Base-by-base conservation (phyloP, 2,329 filamentous ascomycete genomes). In the Falciphora oryzae region DNA sequence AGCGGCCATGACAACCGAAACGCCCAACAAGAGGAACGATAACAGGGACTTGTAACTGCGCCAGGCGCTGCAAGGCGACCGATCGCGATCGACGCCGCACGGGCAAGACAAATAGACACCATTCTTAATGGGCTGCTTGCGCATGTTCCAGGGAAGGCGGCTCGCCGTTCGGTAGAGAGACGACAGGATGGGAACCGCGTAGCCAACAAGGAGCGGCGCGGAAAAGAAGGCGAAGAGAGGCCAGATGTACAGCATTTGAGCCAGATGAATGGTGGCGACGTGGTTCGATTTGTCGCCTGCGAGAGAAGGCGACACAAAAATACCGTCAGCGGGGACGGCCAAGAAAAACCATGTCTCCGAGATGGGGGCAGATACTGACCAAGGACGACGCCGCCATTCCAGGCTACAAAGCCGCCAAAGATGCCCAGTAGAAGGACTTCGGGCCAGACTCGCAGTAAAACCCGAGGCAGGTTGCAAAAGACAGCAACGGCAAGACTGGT, bases 181-280 rank as follows among this genome's bases (percentile, higher is more conserved):
- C 28, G 27, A 28, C 28, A 73, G 65, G 35, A 77, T 71, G 22
- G 83, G 71, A 6, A 89, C 63, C 2, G 74, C 67, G 4, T 76
- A 76, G 0, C 87, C 85, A 0, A 90, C 68, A 4, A 94, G 77
- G 0, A 97, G 80, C 0, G 95, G 94, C 61, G 88, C 85, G 0
- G 93, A 97, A 79, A 97, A 98, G 78, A 98, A 96, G 50, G 86
- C 79, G 65, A 96, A 88, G 67, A 96, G 90, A 0, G 93, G 89
- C 90, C 93, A 97, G 69, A 98, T 89, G 73, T 99, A 99, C 25
- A 98, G 88, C 85, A 99, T 91, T 76, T 99, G 95, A 0, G 94
- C 85, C 6, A 95, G 78, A 73, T 99, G 94, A 16, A 98, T 79
- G 1, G 93, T 95, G 0, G 93, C 93, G 38, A 95, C 83, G 72